Evolutionary conservation across 2,329 filamentous ascomycete species (phyloP), one percentile per base, ranked within the genome.

Genomic region (Cladosporium sp.): DNA sequence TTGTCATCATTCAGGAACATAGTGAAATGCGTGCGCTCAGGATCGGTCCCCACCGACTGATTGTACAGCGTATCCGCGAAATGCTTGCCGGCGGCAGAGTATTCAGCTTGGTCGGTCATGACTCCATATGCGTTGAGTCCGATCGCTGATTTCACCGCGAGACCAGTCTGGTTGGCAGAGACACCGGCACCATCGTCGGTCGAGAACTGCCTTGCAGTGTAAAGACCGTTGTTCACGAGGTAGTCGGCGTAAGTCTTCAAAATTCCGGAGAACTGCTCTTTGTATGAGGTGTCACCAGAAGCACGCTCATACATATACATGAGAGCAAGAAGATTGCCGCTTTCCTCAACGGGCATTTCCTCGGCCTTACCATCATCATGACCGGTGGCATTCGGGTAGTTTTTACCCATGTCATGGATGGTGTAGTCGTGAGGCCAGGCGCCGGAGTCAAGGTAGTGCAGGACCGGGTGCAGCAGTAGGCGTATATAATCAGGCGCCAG

Each of bases 381-480:
- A 0, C 62, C 62, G 0, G 85, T 89, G 1, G 84, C 77, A 56
- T 89, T 89, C 1, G 85, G 86, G 63, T 87, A 89, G 1, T 78
- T 64, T 11, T 51, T 38, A 1, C 86, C 86, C n/a, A 89, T 72
- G 67, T 89, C 86, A 62, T 89, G 86, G 78, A 89, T 87, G 55
- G 82, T 84, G 64, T 88, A 89, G 56, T 53, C 44, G 30, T 63
- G 56, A 15, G 61, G 60, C 50, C 57, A 56, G 11, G 49, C 20
- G 19, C 50, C 7, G 85, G 86, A 72, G 12, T 68, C 70, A 4
- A 73, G 64, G 45, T 75, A 75, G 7, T 61, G 60, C 56, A 75
- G 64, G 47, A 74, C 63, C 1, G 73, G 73, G 43, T 75, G 68
- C 7, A 75, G 55, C 19, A 76, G 63, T 0, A 75, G 58, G 22